Evolutionary conservation across 2,329 filamentous ascomycete genomes (phyloP).

Genomic region (Pseudogymnoascus sp.): DNA sequence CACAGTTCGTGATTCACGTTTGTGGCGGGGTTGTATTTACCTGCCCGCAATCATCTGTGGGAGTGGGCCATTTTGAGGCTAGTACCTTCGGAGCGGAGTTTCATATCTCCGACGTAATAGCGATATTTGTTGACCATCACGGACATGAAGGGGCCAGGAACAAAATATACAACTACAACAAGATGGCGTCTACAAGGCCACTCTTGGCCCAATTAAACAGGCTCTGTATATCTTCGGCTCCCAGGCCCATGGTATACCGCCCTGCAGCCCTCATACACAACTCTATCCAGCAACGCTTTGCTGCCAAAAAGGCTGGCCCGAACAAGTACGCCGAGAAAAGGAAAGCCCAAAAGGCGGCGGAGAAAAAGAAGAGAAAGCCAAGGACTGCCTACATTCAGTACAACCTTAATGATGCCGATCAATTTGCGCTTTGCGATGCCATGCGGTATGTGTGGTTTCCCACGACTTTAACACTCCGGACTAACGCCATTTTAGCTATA

Average conservation of each 20-base stretch:
- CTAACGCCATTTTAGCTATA: constrained; percentile 51
- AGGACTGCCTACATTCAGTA: constrained; percentile 28
- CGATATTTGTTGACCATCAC: constrained; percentile 1
- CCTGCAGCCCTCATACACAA: constrained; percentile 18
- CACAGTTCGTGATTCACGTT: constrained; percentile 3
- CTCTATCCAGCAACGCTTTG: constrained; percentile 16
- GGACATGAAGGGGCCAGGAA: neutral
- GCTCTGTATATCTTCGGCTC: constrained; percentile 16
- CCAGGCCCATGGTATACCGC: constrained; percentile 12
- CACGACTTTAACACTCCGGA: constrained; percentile 18
- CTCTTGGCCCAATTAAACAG: constrained; percentile 29
- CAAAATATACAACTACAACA: constrained; percentile 11
- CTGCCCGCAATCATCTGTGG: constrained; percentile 7
- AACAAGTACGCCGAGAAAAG: constrained; percentile 21
- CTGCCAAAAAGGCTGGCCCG: constrained; percentile 9
- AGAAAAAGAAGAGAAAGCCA: constrained; percentile 27
- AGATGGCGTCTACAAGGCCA: constrained; percentile 25
- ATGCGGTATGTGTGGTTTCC: constrained; percentile 58
- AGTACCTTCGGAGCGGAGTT: neutral
- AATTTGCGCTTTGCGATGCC: constrained; percentile 81
- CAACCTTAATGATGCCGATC: constrained; percentile 38
- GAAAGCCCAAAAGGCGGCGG: constrained; percentile 15
- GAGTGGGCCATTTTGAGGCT: neutral
- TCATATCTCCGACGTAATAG: neutral
- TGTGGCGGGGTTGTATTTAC: constrained; percentile 6